A percentile compares a stretch with the other conserved stretches of the same genome.
Evolutionary conservation across 75 land plant species (phyloP).

Genomic region (Isoetes taiwanensis): DNA sequence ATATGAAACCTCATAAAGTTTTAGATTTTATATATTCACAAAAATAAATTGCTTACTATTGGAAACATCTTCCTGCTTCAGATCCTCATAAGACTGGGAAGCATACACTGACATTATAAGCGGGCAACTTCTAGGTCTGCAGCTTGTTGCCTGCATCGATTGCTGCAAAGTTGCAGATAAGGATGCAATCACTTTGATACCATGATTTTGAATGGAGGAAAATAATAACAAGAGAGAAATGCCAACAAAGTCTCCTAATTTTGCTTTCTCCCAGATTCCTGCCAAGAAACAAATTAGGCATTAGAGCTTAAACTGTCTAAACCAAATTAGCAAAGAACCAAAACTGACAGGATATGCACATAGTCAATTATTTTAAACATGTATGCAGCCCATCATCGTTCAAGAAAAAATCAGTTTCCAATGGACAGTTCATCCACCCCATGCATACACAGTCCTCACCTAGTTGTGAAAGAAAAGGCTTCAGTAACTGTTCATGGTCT

Average conservation of each 20-base stretch:
- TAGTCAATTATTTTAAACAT: not conserved
- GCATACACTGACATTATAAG: constrained; percentile 73
- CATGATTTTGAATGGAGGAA: constrained; percentile 84
- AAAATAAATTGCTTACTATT: too few relatives aligned
- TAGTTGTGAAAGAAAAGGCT: constrained; percentile 51
- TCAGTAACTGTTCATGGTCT: constrained; percentile 24
- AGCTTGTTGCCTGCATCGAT: too few relatives aligned
- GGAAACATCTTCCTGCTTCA: constrained; percentile 20
- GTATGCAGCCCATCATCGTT: not conserved
- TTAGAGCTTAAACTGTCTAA: not conserved
- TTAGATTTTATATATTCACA: too few relatives aligned
- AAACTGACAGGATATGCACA: not conserved
- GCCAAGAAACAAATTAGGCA: constrained; percentile 14
- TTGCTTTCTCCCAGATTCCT: constrained; percentile 53
- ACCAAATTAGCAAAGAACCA: not conserved
- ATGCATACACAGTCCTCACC: constrained; percentile 40
- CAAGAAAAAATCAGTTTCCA: not conserved
- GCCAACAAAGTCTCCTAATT: constrained; percentile 45
- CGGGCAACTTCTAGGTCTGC: constrained; percentile 53
- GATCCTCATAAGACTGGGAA: constrained; percentile 26
- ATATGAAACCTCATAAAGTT: too few relatives aligned
- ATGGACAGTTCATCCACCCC: not conserved
- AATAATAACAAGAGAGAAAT: constrained; percentile 63
- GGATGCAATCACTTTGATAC: constrained; percentile 64
- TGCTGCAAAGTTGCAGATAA: constrained; percentile 62